These are phyloP conservation scores for Mangifera indica DNA, from an alignment of 345 rosid genomes.

Conservation along the genomic window DNA sequence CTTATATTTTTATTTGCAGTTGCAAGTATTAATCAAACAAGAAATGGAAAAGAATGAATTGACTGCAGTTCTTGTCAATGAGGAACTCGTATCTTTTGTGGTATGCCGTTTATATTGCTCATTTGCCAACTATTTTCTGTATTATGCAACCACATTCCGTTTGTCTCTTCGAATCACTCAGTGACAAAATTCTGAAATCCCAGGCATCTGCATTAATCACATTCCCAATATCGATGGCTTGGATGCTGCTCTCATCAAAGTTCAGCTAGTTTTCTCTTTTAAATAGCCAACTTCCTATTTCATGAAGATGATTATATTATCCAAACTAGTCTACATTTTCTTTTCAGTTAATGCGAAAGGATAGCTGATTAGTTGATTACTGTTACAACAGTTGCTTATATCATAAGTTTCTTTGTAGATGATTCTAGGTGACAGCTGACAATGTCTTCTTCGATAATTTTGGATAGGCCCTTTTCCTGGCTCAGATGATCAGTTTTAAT, in stretches of 20 bases:
- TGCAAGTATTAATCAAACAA: conserved; percentile 64
- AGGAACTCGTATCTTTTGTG: conserved; percentile 71
- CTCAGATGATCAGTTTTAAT: neutral
- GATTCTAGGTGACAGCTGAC: neutral
- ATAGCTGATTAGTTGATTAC: neutral
- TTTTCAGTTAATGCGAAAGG: neutral
- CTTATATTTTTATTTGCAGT: conserved; percentile 33
- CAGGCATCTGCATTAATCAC: conserved; percentile 78
- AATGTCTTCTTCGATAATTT: neutral
- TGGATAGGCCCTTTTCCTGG: neutral
- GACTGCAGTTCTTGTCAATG: conserved; percentile 55
- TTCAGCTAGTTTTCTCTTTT: conserved; percentile 19
- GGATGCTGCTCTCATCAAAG: conserved; percentile 47
- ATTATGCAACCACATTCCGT: neutral
- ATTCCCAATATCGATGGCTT: conserved; percentile 65
- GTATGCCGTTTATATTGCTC: conserved; percentile 33
- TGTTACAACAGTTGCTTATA: neutral
- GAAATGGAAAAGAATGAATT: conserved; percentile 61
- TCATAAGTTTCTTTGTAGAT: neutral
- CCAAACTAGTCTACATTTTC: neutral
- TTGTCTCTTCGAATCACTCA: neutral
- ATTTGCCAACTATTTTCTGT: too few relatives aligned
- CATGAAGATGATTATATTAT: neutral
- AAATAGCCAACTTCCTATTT: conserved; percentile 1
- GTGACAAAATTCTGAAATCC: conserved; percentile 15